Base-by-base conservation (phyloP, 441 rosid genomes). In the Euphorbia schlechtendalii region DNA sequence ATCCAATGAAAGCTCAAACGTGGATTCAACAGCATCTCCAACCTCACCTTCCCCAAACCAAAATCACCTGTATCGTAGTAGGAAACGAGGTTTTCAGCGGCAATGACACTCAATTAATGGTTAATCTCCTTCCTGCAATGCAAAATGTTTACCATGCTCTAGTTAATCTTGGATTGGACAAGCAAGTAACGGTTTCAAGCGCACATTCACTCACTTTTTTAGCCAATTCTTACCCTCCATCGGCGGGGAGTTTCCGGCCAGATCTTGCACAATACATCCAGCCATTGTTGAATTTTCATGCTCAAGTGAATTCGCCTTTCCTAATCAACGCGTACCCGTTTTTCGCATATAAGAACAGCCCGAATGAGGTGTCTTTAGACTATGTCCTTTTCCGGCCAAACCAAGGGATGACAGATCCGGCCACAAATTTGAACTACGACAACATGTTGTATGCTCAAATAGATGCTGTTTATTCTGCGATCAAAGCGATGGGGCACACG, bases 371-470 rank as follows among this genome's bases (percentile, higher is more conserved):
- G 17, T 11, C 88, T 0, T 45, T 90, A 52, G 87, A 85, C 0
- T 90, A 88, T 46, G 97, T 72, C 5, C 77, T 90, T 65, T 90
- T 90, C 74, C 76, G 86, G 79, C 87, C 96, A 7, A 90, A 90
- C 56, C 70, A 75, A 56, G 92, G 94, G 61, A 63, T 62, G 73
- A 65, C 54, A 0, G 97, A 90, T 75, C 88, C 88, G 0, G 18
- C 12, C 62, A 88, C 93, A 1, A 83, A 83, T 64, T 73, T 90
- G 53, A 75, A 80, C 12, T 90, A 90, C 57, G 97, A 90, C 27
- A 90, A 90, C 64, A 90, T 90, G 97, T 58, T 90, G 81, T 90
- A 76, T 56, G 97, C 97, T 63, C 97, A 90, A 70, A 64, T 90
- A 24, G 97, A 90, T 58, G 96, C 97, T 27, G 84, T 88, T 48